Base-by-base conservation (phyloP, 805 yeast species). In the Saccharomycopsis sp. region DNA sequence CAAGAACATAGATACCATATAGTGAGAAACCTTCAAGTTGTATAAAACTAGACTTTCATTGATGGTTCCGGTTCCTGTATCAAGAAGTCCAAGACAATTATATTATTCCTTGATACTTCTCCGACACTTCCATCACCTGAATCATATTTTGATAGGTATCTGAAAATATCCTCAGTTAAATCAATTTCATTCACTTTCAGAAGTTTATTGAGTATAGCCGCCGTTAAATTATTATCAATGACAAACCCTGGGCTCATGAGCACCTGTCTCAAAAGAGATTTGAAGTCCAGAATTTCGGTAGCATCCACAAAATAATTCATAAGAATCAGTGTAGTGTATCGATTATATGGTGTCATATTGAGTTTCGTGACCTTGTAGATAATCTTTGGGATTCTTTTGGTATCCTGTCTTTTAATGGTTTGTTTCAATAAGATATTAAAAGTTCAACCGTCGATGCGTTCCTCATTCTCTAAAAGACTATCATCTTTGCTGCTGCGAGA, bases 391-490 rank as follows among this genome's bases (percentile, higher is more conserved):
- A 19, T 35, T 41, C 44, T 23, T 22, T 29, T 41, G 29, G 25
- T 22, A 24, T 23, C 44, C 19, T 53, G 38, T 41, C 12, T 24
- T 38, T 53, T 53, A 8, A 53, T 22, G 2, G 56, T 12, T n/a
- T 22, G 12, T 22, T 53, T 53, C 49, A 53, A 22, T n/a, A 53
- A 53, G 3, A 53, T 47, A 53, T 53, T 47, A 8, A 23, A 14
- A 20, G 19, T 14, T 3, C 3, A 38, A 23, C 25, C 25, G n/a
- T 29, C 50, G 2, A 38, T 12, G 12, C 12, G 5, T 29, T 5
- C 9, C 38, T 29, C 38, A 15, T 42, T 22, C 2, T 19, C 25
- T 20, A 22, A 23, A 5, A 20, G 15, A n/a, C 25, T 23, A 24
- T 20, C 51, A 8, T n/a, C n/a, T 14, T 53, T 42, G 17, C 19